These are phyloP conservation scores for Fusarium sp. DNA, from an alignment of 2,329 filamentous ascomycete genomes.

Conservation along the genomic window DNA sequence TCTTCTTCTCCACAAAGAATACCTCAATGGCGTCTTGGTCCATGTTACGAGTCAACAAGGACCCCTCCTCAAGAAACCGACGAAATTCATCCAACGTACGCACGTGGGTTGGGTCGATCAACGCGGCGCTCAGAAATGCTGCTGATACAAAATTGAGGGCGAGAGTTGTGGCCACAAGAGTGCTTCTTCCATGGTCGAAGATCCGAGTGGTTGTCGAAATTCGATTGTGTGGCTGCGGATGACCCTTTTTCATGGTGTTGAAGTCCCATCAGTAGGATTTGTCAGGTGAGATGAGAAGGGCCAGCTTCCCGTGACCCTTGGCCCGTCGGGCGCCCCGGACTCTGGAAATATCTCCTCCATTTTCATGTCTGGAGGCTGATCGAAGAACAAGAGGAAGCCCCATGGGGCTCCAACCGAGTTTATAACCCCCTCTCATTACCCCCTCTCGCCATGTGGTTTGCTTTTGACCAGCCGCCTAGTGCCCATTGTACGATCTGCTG, in stretches of 20 bases:
- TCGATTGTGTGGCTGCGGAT: not conserved
- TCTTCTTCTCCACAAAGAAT: not conserved
- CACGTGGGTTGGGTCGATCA: not conserved
- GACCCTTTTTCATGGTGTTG: not conserved
- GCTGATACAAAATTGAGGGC: not conserved
- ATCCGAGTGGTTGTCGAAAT: not conserved
- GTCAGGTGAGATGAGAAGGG: not conserved
- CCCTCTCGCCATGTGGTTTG: not conserved
- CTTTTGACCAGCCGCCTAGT: no score
- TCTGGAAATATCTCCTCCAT: no score
- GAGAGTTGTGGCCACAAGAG: not conserved
- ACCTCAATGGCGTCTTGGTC: not conserved
- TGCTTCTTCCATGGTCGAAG: not conserved
- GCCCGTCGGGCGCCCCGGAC: not conserved
- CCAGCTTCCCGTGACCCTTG: not conserved
- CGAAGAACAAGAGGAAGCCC: not conserved
- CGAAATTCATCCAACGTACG: not conserved
- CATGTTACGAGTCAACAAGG: not conserved
- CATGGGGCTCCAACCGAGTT: not conserved
- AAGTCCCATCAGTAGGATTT: not conserved
- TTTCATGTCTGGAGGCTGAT: not conserved
- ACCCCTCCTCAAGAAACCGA: not conserved
- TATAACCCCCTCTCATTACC: not conserved
- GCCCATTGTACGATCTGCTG: no score
- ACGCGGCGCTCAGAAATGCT: not conserved